phyloP scores from a whole-genome alignment of 2,329 filamentous ascomycete genomes.

The Cercospora zeae-maydis region DNA sequence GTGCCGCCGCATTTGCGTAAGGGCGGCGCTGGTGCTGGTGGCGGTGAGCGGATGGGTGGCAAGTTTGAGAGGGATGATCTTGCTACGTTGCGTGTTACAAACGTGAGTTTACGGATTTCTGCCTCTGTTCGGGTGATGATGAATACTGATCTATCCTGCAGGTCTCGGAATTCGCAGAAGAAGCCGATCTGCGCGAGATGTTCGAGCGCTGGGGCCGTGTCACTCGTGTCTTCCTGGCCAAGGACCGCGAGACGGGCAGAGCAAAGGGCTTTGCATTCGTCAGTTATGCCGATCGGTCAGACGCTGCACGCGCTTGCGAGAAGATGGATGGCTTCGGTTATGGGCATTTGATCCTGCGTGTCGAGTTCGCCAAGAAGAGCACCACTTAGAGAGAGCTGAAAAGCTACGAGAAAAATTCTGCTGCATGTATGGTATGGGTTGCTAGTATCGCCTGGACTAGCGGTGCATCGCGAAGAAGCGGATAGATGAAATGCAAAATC shows the following conservation, averaged over 20 bases:
- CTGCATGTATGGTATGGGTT: conserved; percentile 1
- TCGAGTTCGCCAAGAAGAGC: conserved; percentile 76
- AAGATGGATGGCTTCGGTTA: conserved; percentile 97
- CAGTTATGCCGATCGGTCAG: conserved; percentile 84
- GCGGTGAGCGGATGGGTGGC: conserved; percentile 80
- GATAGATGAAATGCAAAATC: conserved; percentile 7
- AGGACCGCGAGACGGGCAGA: conserved; percentile 91
- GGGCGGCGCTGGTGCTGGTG: conserved; percentile 57
- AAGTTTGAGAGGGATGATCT: conserved; percentile 97
- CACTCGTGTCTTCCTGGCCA: conserved; percentile 94
- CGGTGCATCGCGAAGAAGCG: conserved; percentile 3
- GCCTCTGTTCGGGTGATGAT: not conserved
- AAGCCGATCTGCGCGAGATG: conserved; percentile 91
- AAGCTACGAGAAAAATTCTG: not conserved
- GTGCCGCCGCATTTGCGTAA: conserved; percentile 91
- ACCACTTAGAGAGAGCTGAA: conserved; percentile 22
- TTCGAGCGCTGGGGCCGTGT: conserved; percentile 97
- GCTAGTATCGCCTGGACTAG: not conserved
- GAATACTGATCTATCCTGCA: conserved; percentile 42
- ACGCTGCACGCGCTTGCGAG: conserved; percentile 87
- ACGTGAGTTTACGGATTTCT: conserved; percentile 61
- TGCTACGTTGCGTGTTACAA: conserved; percentile 93
- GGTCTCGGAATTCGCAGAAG: conserved; percentile 97
- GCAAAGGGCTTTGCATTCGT: conserved; percentile 99
- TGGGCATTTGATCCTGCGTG: conserved; percentile 79